Evolutionary conservation across 2,329 filamentous ascomycete genomes (phyloP).

Genomic region (Sporothrix variecibatus): DNA sequence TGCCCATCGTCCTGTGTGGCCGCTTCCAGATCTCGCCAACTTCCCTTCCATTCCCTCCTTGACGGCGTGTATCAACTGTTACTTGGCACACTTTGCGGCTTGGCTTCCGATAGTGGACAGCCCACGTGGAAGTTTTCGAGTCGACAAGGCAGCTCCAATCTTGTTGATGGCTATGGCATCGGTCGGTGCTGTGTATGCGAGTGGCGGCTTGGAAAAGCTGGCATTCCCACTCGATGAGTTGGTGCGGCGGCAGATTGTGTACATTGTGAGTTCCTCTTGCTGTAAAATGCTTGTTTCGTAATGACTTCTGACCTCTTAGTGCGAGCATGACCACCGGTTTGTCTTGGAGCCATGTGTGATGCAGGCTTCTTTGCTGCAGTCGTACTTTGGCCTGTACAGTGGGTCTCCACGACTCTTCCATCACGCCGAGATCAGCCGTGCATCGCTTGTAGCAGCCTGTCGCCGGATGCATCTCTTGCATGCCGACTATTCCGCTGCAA

Average conservation of each 20-base stretch:
- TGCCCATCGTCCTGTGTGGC: conserved; percentile 13
- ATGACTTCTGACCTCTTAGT: neutral
- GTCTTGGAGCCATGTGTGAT: conserved; percentile 12
- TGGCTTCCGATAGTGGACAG: conserved; percentile 17
- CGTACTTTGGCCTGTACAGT: conserved; percentile 17
- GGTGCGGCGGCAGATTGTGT: neutral
- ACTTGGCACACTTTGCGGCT: neutral
- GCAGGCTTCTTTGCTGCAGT: conserved; percentile 14
- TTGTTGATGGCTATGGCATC: conserved; percentile 14
- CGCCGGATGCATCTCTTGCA: conserved; percentile 1
- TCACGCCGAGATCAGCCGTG: conserved; percentile 8
- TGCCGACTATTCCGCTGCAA: neutral
- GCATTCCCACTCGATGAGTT: conserved; percentile 8
- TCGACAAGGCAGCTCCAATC: conserved; percentile 7
- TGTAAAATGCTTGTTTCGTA: neutral
- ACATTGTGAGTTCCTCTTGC: neutral
- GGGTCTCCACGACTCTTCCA: conserved; percentile 10
- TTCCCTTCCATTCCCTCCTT: neutral
- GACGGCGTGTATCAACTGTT: conserved; percentile 12
- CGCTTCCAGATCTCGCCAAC: neutral
- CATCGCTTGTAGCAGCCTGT: conserved; percentile 2
- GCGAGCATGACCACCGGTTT: conserved; percentile 16
- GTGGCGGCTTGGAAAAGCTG: neutral
- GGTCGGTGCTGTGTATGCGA: neutral
- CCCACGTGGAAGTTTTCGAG: neutral